A percentile compares a stretch with the other conserved stretches of the same genome.
Evolutionary conservation across 805 yeast genomes (phyloP).

Genomic region (Cyberlindnera subsufficiens): DNA sequence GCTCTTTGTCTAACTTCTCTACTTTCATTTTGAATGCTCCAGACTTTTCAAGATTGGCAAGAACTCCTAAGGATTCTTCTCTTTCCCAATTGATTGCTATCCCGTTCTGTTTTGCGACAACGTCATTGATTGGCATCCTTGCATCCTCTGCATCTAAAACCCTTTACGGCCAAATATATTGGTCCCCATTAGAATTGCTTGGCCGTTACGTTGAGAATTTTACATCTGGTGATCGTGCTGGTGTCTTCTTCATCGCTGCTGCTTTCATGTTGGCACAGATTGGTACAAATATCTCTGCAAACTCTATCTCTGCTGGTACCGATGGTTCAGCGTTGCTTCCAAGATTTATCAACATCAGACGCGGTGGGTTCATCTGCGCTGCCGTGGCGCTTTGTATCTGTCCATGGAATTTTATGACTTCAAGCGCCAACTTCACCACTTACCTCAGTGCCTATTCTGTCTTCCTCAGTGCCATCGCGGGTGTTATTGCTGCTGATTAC

Average conservation of each 20-base stretch:
- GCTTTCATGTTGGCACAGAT: conserved; percentile 73
- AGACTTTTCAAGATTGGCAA: conserved; percentile 82
- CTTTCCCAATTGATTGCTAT: conserved; percentile 59
- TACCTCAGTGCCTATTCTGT: conserved; percentile 78
- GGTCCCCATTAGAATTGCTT: conserved; percentile 76
- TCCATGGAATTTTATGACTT: conserved; percentile 76
- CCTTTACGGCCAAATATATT: conserved; percentile 62
- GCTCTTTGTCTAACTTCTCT: conserved; percentile 78
- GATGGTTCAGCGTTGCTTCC: conserved; percentile 66
- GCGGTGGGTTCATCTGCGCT: conserved; percentile 80
- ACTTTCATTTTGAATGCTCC: conserved; percentile 87
- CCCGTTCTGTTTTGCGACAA: conserved; percentile 73
- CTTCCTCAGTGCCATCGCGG: conserved; percentile 79
- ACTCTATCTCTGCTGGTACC: conserved; percentile 67
- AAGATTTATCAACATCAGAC: conserved; percentile 60
- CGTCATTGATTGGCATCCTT: conserved; percentile 79
- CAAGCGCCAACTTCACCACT: conserved; percentile 70
- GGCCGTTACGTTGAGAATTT: conserved; percentile 51
- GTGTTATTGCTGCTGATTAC: conserved; percentile 67
- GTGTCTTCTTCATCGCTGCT: conserved; percentile 68
- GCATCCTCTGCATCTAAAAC: conserved; percentile 74
- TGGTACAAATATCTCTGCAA: conserved; percentile 73
- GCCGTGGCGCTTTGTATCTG: conserved; percentile 62
- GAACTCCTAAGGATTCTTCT: conserved; percentile 43
- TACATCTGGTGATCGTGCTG: conserved; percentile 62